phyloP scores from a whole-genome alignment of 371 early-diverging fungal species.

The Chytridium lagenaria region DNA sequence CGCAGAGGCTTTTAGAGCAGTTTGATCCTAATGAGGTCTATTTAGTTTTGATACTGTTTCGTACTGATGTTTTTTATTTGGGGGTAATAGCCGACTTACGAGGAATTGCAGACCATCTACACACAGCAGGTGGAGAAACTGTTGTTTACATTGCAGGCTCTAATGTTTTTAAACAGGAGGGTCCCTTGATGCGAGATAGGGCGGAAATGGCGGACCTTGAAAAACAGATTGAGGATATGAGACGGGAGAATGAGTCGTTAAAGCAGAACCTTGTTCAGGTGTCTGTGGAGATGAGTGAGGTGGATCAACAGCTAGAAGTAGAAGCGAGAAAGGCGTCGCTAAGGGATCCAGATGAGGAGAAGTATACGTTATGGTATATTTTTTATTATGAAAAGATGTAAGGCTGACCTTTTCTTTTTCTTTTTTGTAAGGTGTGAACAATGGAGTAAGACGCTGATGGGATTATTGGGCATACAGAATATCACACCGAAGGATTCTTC shows the following conservation, averaged over 20 bases:
- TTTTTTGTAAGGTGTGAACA: constrained; percentile 35
- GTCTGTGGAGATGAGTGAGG: neutral
- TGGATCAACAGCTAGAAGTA: constrained; percentile 22
- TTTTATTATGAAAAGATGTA: neutral
- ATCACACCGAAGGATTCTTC: constrained; percentile 26
- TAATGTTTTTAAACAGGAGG: neutral
- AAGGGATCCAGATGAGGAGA: constrained; percentile 40
- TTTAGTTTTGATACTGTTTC: neutral
- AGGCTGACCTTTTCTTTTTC: neutral
- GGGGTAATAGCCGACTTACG: neutral
- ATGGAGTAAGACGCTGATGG: constrained; percentile 33
- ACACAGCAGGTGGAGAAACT: neutral
- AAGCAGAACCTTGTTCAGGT: neutral
- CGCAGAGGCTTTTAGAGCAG: neutral
- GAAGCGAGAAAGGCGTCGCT: constrained; percentile 25
- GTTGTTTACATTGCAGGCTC: neutral
- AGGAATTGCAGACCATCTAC: neutral
- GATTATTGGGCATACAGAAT: constrained; percentile 29
- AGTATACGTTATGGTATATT: constrained; percentile 38
- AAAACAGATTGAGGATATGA: neutral
- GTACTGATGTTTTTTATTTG: no score
- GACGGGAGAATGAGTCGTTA: constrained; percentile 9
- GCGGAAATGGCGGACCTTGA: neutral
- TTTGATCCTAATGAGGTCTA: neutral
- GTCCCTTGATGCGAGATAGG: neutral